These are phyloP conservation scores for Epichloe elymi DNA, from an alignment of 2,329 filamentous ascomycete genomes.

Conservation along the genomic window DNA sequence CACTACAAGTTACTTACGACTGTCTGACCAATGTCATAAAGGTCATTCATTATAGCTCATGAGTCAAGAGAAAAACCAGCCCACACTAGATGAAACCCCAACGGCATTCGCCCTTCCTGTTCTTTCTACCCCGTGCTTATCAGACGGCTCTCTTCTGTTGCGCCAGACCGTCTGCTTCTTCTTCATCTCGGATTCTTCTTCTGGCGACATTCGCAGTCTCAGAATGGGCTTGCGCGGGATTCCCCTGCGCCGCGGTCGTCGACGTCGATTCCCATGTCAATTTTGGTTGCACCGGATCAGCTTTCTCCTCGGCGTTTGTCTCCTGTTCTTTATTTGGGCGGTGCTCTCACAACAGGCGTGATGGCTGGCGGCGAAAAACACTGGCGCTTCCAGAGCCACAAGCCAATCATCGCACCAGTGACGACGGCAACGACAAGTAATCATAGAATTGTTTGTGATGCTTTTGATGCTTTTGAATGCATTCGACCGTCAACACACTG, in stretches of 20 bases:
- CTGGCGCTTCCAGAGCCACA: background rate
- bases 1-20: too few species aligned
- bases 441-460: too few species aligned
- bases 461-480: too few species aligned
- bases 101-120: too few species aligned
- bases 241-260: too few species aligned
- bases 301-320: background rate
- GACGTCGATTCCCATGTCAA: background rate
- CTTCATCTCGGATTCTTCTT: background rate
- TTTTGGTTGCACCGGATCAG: background rate
- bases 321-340: background rate
- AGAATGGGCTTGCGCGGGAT: too few species aligned
- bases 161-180: background rate
- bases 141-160: background rate
- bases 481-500: too few species aligned
- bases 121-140: too few species aligned
- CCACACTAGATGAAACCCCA: too few species aligned
- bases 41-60: too few species aligned
- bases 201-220: background rate
- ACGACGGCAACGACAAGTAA: slow-evolving; percentile 15
- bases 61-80: too few species aligned
- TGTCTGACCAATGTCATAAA: too few species aligned
- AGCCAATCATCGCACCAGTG: slow-evolving; percentile 8
- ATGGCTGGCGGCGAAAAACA: background rate
- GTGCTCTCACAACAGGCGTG: background rate